A percentile compares a stretch with the other conserved stretches of the same genome.
Evolutionary conservation across 129 eudicot genomes (phyloP).

Genomic region (Calendula officinalis): DNA sequence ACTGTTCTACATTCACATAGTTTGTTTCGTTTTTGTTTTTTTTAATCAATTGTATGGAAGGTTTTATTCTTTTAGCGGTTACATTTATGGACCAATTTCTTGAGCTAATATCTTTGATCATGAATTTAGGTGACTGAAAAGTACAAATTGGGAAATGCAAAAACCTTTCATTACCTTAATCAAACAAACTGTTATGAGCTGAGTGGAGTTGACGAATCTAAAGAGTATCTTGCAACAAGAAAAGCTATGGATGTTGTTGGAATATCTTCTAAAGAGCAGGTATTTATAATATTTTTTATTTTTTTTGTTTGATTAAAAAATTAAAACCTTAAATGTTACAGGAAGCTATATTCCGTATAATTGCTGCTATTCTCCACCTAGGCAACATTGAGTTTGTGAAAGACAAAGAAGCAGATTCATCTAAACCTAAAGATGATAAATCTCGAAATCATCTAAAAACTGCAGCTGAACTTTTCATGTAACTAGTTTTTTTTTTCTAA

Average conservation of each 20-base stretch:
- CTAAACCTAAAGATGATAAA: slow-evolving; percentile 92
- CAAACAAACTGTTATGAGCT: slow-evolving; percentile 68
- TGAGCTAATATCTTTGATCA: slow-evolving; percentile 8
- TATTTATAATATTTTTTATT: slow-evolving; percentile 16
- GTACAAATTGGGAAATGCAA: slow-evolving; percentile 66
- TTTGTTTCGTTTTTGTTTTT: slow-evolving; percentile 7
- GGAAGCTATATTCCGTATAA: slow-evolving; percentile 95
- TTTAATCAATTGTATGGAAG: too few species aligned
- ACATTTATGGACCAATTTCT: not conserved
- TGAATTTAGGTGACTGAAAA: slow-evolving; percentile 51
- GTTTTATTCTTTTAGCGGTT: too few species aligned
- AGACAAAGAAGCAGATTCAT: slow-evolving; percentile 68
- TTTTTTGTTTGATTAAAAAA: not conserved
- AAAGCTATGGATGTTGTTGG: slow-evolving; percentile 97
- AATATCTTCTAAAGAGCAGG: slow-evolving; percentile 80
- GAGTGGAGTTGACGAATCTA: slow-evolving; percentile 62
- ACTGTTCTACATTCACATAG: not conserved
- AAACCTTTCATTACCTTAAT: slow-evolving; percentile 76
- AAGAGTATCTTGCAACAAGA: slow-evolving; percentile 72
- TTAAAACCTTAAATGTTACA: slow-evolving; percentile 27
- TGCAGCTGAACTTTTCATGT: slow-evolving; percentile 82
- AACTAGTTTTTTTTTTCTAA: slow-evolving; percentile 14
- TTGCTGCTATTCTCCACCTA: slow-evolving; percentile 92
- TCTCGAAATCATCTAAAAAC: slow-evolving; percentile 70
- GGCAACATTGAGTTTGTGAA: slow-evolving; percentile 81